These are phyloP conservation scores for Biscogniauxia marginata DNA, from an alignment of 2,329 filamentous ascomycete species.

Conservation along the genomic window DNA sequence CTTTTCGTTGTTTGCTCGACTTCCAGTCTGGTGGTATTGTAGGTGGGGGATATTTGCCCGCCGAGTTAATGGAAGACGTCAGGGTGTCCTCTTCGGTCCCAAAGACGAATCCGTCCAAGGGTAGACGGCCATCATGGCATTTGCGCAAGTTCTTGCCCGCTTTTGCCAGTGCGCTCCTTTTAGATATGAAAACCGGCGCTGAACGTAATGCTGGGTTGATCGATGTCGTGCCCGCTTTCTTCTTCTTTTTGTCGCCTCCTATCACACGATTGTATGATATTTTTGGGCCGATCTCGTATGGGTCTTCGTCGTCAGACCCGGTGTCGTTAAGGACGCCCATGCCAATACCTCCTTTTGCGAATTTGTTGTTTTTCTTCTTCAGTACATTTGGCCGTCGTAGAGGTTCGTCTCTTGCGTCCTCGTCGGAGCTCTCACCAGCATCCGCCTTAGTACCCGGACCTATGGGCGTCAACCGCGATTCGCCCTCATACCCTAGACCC, in stretches of 20 bases:
- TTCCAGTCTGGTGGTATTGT: conserved; percentile 73
- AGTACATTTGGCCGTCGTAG: conserved; percentile 25
- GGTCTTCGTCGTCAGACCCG: conserved; percentile 92
- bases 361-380: conserved; percentile 54
- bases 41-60: conserved; percentile 60
- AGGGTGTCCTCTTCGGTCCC: conserved; percentile 51
- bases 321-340: conserved; percentile 89
- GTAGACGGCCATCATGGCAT: conserved; percentile 80
- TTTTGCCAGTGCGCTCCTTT: conserved; percentile 48
- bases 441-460: conserved; percentile 24
- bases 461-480: conserved; percentile 48
- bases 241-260: conserved; percentile 73
- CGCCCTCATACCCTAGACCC: conserved; percentile 67
- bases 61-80: conserved; percentile 41
- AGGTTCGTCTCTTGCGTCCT: conserved; percentile 44
- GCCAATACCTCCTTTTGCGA: conserved; percentile 68
- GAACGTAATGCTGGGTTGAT: conserved; percentile 63
- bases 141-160: conserved; percentile 55
- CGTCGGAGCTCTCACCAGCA: conserved; percentile 38
- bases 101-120: conserved; percentile 77
- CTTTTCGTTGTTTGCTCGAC: conserved; percentile 51
- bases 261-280: conserved; percentile 84
- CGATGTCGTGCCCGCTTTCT: conserved; percentile 43
- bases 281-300: conserved; percentile 86
- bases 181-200: conserved; percentile 75